Base-by-base conservation (phyloP, 176 grass and related monocot genomes). In the Zoysia pacifica region DNA sequence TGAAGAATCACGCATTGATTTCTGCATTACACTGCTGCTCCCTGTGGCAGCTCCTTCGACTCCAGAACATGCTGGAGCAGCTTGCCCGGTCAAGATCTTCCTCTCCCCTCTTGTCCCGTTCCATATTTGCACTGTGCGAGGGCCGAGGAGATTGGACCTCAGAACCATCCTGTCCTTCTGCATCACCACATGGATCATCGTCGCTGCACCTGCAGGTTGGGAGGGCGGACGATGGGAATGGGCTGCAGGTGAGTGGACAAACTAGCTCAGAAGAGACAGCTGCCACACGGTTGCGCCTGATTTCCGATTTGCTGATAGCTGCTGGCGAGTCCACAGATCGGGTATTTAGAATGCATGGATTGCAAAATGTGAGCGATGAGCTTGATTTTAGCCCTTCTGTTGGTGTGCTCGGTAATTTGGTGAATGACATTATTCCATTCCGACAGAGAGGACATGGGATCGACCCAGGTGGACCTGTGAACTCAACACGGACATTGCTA, bases 21-120 rank as follows among this genome's bases (percentile, higher is more conserved):
- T 99, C 96, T 11, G 93, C 90, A 82, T 93, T 93, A 72, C 96
- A 99, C 60, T 95, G 96, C 53, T 99, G 86, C 88, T 99, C 93
- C 70, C 96, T 89, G 42, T 99, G 92, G 69, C 96, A 99, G 79
- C 90, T 99, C 87, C 96, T 86, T 78, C 96, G 80, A 55, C 86
- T 89, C 88, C 96, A 99, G 79, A 94, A 97, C 82, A 92, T 90
- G 64, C 91, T 77, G 6, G 94, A 97, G 89, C 96, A 95, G 47
- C 90, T 94, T 18, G 74, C 85, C 58, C 81, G 79, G 62, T 88
- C 96, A 38, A 85, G 41, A 76, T 88, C 90, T 38, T 84, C 77
- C 67, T 81, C 86, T 68, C 88, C 90, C 69, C 82, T 90, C 76
- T 91, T 93, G 53, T 90, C 90, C 79, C 82, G 56, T 68, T 88